These are phyloP conservation scores for Pleurotus ostreatus DNA, from an alignment of 768 basidiomycete genomes.

Conservation along the genomic window DNA sequence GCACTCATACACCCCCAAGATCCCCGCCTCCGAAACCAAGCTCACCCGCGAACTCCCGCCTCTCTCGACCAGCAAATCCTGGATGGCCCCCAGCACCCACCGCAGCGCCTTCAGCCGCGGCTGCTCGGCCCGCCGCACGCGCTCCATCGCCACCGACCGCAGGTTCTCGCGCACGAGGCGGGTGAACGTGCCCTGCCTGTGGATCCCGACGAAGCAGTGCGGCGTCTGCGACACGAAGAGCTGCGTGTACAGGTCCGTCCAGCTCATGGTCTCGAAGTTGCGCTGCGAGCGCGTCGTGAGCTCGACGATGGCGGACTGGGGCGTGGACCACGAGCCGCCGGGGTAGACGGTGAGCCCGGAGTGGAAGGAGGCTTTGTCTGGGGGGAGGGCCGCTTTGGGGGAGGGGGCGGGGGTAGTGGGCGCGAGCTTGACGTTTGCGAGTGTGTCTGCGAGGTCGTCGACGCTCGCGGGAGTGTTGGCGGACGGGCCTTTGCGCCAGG, in stretches of 20 bases:
- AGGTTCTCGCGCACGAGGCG: constrained; percentile 38
- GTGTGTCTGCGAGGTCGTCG: constrained; percentile 30
- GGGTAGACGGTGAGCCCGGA: constrained; percentile 14
- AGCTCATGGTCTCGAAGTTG: constrained; percentile 34
- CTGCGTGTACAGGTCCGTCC: constrained; percentile 62
- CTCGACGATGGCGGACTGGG: constrained; percentile 41
- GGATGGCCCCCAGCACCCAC: constrained; percentile 38
- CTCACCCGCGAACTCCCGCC: constrained; percentile 51
- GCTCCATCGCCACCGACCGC: constrained; percentile 32
- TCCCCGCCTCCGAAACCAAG: constrained; percentile 45
- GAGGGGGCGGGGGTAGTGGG: constrained; percentile 2
- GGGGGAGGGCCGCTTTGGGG: neutral
- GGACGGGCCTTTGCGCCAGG: neutral
- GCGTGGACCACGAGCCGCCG: constrained; percentile 30
- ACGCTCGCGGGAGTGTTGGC: constrained; percentile 15
- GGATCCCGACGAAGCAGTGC: constrained; percentile 56
- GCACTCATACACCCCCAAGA: constrained; percentile 48
- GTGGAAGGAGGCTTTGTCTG: constrained; percentile 7
- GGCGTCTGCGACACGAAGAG: constrained; percentile 67
- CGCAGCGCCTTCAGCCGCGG: constrained; percentile 32
- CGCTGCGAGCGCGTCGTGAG: constrained; percentile 38
- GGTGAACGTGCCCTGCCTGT: constrained; percentile 50
- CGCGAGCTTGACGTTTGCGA: constrained; percentile 28
- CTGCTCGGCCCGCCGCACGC: constrained; percentile 27
- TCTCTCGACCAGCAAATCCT: constrained; percentile 44